Base-by-base conservation (phyloP, 805 yeast genomes). In the Lipomyces orientalis region DNA sequence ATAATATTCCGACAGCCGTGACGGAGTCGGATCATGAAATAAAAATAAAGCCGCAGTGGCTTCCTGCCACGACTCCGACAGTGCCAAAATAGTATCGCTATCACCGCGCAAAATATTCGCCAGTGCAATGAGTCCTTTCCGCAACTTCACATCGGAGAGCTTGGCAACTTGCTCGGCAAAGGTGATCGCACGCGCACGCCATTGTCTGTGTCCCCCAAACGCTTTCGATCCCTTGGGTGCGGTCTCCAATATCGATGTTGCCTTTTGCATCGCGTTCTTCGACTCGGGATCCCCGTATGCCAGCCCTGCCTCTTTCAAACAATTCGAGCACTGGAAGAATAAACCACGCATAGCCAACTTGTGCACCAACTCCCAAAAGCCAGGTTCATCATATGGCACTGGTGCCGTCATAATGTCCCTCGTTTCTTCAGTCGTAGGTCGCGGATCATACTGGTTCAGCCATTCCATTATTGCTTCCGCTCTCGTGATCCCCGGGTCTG, bases 61-160 rank as follows among this genome's bases (percentile, higher is more conserved):
- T 43, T 77, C 80, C 54, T 69, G 76, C 80, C 80, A 78, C n/a
- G 76, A 68, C 31, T 69, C 71, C 25, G 73, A 55, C 1, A 64
- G 59, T 25, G 70, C 68, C 29, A 73, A 37, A 22, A 78, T 71
- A 6, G 77, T 69, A 3, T 73, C 74, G 16, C 52, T 49, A 29
- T 77, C 77, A 6, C 80, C 80, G 5, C 68, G 54, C 37, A 78
- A 63, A 10, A 78, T 67, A 10, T 66, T 64, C 10, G 74, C 62
- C n/a, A 78, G 55, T n/a, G 71, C 66, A 2, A 61, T 54, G 6
- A 78, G 59, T 7, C 74, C 73, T 29, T 55, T 57, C 12, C 71
- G 69, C 49, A 74, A 33, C 9, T 52, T 19, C 1, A 67, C 35
- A 43, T 74, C 75, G 10, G 61, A n/a, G 33, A 75, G 65, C 29